phyloP scores from a whole-genome alignment of 495 filamentous ascomycete genomes.

The Extremus antarcticus region DNA sequence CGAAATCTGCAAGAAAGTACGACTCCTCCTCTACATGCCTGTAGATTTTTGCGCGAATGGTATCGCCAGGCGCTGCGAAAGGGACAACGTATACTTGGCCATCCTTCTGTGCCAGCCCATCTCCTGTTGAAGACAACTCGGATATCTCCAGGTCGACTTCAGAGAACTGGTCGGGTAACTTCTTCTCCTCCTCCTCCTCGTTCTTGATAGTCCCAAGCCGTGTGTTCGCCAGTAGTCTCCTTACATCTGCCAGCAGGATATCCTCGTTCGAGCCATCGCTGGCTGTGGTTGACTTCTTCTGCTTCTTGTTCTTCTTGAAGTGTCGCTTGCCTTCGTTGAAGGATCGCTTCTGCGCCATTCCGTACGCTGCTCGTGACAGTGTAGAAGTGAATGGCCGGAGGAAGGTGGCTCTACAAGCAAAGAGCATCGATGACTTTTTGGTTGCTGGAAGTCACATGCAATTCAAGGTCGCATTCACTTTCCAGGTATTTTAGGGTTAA shows the following conservation, averaged over 20 bases:
- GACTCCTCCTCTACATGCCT: constrained; percentile 47
- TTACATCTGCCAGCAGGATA: constrained; percentile 61
- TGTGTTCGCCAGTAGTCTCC: constrained; percentile 41
- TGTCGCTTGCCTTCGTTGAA: constrained; percentile 24
- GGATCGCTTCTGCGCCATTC: constrained; percentile 25
- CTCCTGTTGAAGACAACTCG: constrained; percentile 78
- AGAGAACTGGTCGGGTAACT: constrained; percentile 54
- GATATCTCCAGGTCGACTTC: constrained; percentile 70
- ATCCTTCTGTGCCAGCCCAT: constrained; percentile 61
- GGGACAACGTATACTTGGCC: constrained; percentile 80
- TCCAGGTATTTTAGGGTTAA: too few species aligned
- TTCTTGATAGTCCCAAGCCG: constrained; percentile 31
- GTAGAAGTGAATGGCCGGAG: neutral
- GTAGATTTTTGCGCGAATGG: constrained; percentile 65
- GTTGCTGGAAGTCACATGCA: neutral
- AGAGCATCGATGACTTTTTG: neutral
- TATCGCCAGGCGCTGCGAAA: constrained; percentile 78
- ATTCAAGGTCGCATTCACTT: too few species aligned
- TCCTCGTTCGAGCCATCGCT: constrained; percentile 48
- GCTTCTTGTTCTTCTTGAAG: constrained; percentile 45
- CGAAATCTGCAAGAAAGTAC: constrained; percentile 68
- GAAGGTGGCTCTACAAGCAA: neutral
- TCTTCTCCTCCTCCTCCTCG: constrained; percentile 23
- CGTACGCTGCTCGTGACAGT: neutral
- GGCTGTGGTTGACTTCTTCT: constrained; percentile 33